phyloP scores from a whole-genome alignment of 345 rosid genomes.

The sweet orange (Citrus sinensis) region DNA sequence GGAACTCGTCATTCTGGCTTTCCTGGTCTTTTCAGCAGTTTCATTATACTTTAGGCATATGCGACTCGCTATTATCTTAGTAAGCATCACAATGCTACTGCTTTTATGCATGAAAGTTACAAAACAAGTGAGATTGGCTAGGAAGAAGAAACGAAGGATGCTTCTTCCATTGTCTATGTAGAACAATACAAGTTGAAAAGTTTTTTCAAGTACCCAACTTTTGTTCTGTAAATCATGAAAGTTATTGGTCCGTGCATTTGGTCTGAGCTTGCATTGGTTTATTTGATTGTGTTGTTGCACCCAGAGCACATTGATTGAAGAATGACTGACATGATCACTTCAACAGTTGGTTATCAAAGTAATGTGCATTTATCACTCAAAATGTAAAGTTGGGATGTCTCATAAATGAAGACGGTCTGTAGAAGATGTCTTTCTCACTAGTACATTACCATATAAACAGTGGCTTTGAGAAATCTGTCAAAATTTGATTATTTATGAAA shows the following conservation, averaged over 20 bases:
- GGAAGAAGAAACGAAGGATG: slow-evolving; percentile 96
- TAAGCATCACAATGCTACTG: slow-evolving; percentile 63
- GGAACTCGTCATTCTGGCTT: slow-evolving; percentile 86
- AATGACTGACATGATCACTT: slow-evolving; percentile 18
- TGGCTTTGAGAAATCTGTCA: slow-evolving; percentile 3
- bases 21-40: slow-evolving; percentile 91
- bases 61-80: slow-evolving; percentile 66
- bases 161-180: slow-evolving; percentile 97
- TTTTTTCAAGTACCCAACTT: slow-evolving; percentile 13
- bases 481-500: neutral
- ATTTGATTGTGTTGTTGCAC: slow-evolving; percentile 15
- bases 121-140: slow-evolving; percentile 75
- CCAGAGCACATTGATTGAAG: slow-evolving; percentile 14
- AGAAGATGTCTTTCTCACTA: slow-evolving; percentile 3
- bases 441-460: slow-evolving; percentile 3
- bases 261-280: slow-evolving; percentile 1
- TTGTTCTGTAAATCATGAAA: slow-evolving; percentile 23
- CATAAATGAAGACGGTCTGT: slow-evolving; percentile 1
- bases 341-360: slow-evolving; percentile 3
- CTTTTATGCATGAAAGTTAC: slow-evolving; percentile 81
- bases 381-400: slow-evolving; percentile 15
- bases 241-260: slow-evolving; percentile 11
- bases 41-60: slow-evolving; percentile 77
- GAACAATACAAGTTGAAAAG: slow-evolving; percentile 5
- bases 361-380: slow-evolving; percentile 6